Evolutionary conservation across 1,139 yeast species (phyloP).

Genomic region (Chernovozyma aurita): DNA sequence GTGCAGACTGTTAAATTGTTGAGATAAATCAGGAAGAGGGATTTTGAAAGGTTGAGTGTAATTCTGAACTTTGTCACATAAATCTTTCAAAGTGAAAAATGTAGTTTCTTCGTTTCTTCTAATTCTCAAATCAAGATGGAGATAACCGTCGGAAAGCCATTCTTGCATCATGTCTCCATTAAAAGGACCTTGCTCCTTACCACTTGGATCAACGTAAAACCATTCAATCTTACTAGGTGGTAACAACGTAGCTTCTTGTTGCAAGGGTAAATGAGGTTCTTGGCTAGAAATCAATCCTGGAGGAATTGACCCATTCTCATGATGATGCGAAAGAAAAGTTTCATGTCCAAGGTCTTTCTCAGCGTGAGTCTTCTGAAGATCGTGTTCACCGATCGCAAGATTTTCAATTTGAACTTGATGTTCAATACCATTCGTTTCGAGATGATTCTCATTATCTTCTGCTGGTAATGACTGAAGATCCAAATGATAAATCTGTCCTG

Average conservation of each 20-base stretch:
- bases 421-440: background rate
- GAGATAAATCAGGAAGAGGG: slow-evolving; percentile 42
- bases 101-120: slow-evolving; percentile 47
- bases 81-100: slow-evolving; percentile 40
- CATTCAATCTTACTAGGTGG: slow-evolving; percentile 49
- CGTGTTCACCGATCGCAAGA: background rate
- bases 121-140: slow-evolving; percentile 51
- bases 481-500: slow-evolving; percentile 36
- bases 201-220: slow-evolving; percentile 70
- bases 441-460: background rate
- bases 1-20: slow-evolving; percentile 7
- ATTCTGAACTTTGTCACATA: slow-evolving; percentile 45
- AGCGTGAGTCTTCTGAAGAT: background rate
- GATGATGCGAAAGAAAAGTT: background rate
- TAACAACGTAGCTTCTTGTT: slow-evolving; percentile 10
- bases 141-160: slow-evolving; percentile 66
- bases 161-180: slow-evolving; percentile 71
- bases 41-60: slow-evolving; percentile 56
- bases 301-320: background rate
- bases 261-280: background rate
- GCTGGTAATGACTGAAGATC: slow-evolving; percentile 16
- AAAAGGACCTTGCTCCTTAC: slow-evolving; percentile 79
- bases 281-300: slow-evolving; percentile 1
- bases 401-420: background rate
- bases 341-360: background rate